phyloP scores from a whole-genome alignment of 1,284 basidiomycete genomes.

The Rhizoctonia solani region DNA sequence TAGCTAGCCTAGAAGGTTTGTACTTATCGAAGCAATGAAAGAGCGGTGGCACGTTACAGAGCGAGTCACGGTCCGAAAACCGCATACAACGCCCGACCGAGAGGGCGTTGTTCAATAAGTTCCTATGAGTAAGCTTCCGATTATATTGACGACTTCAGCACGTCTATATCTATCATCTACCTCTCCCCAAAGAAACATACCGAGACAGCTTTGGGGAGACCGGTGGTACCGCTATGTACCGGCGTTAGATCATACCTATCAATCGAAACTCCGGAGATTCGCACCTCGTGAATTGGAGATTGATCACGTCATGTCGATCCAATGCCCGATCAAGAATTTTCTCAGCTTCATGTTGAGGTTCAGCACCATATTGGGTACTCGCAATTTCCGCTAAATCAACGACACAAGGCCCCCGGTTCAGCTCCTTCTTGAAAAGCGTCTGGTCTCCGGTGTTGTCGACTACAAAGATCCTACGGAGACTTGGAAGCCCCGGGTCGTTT shows the following conservation, averaged over 20 bases:
- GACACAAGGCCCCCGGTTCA: constrained; percentile 54
- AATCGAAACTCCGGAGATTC: constrained; percentile 33
- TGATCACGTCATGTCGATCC: constrained; percentile 70
- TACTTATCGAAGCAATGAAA: constrained; percentile 89
- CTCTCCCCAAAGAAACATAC: constrained; percentile 49
- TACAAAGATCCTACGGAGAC: constrained; percentile 67
- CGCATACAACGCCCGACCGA: constrained; percentile 73
- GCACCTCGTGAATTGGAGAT: constrained; percentile 82
- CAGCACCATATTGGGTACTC: constrained; percentile 50
- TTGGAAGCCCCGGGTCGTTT: constrained; percentile 63
- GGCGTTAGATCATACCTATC: constrained; percentile 6
- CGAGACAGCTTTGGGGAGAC: constrained; percentile 75
- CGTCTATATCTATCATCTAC: not conserved
- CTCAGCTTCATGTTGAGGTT: constrained; percentile 49
- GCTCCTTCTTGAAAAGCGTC: constrained; percentile 49
- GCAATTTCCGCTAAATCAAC: constrained; percentile 71
- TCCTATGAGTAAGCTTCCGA: constrained; percentile 76
- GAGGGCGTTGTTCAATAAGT: constrained; percentile 77
- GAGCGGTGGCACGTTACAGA: constrained; percentile 79
- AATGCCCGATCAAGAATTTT: constrained; percentile 13
- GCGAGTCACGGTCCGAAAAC: constrained; percentile 62
- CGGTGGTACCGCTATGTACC: constrained; percentile 70
- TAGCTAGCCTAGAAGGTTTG: not conserved
- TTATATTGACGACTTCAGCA: too few relatives aligned
- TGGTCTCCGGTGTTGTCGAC: constrained; percentile 62